Evolutionary conservation across 441 rosid genomes (phyloP).

Genomic region (Kokia cookei): DNA sequence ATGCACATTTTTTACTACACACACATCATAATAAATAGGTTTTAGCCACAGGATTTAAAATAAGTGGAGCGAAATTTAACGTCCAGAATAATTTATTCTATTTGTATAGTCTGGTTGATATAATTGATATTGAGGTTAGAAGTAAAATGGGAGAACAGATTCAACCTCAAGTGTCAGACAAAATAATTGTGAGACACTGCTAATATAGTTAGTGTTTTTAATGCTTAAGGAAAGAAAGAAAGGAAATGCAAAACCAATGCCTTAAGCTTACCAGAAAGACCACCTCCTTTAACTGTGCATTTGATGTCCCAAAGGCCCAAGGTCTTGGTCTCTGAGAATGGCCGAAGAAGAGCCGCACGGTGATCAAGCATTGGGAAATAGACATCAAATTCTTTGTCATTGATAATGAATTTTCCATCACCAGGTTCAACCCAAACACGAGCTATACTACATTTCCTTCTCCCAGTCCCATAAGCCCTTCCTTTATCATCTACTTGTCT

Average conservation of each 20-base stretch:
- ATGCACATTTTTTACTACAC: not conserved
- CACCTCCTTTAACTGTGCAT: slow-evolving; percentile 94
- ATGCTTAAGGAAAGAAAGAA: not conserved
- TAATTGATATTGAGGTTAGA: not conserved
- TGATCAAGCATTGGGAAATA: slow-evolving; percentile 94
- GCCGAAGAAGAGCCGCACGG: slow-evolving; percentile 85
- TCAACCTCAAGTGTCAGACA: not conserved
- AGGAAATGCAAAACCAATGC: not conserved
- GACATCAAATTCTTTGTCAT: slow-evolving; percentile 78
- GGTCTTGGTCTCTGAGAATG: slow-evolving; percentile 89
- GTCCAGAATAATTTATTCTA: not conserved
- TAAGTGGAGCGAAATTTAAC: not conserved
- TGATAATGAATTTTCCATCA: slow-evolving; percentile 59
- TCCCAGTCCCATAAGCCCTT: slow-evolving; percentile 94
- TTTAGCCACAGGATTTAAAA: not conserved
- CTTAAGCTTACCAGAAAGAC: slow-evolving; percentile 58
- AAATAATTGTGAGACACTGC: not conserved
- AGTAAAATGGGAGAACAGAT: not conserved
- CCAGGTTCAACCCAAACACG: slow-evolving; percentile 94
- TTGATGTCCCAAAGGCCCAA: slow-evolving; percentile 85
- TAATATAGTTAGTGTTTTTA: not conserved
- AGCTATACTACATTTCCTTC: slow-evolving; percentile 88
- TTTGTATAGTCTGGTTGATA: not conserved
- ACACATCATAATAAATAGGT: not conserved
- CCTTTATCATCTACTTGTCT: slow-evolving; percentile 80